These are phyloP conservation scores for Leptographium galeiforme DNA, from an alignment of 2,329 filamentous ascomycete genomes.

Conservation along the genomic window DNA sequence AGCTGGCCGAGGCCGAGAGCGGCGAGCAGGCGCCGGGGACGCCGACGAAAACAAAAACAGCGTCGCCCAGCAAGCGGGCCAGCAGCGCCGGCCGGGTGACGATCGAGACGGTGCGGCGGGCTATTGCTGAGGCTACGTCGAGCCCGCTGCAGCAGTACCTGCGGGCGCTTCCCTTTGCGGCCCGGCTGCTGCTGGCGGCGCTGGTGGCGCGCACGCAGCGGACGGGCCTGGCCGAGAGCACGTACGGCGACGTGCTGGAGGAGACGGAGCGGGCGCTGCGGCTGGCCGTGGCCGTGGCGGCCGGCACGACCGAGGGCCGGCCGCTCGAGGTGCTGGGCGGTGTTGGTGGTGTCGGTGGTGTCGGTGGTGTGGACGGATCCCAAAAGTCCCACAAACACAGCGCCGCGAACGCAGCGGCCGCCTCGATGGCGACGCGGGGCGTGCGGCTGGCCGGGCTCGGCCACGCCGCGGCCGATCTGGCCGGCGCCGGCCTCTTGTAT, in stretches of 20 bases:
- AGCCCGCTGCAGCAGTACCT: slow-evolving; percentile 86
- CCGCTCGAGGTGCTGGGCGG: slow-evolving; percentile 33
- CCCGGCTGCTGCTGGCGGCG: slow-evolving; percentile 76
- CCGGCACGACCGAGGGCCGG: slow-evolving; percentile 24
- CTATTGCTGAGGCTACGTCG: slow-evolving; percentile 88
- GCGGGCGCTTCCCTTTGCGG: slow-evolving; percentile 63
- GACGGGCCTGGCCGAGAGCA: slow-evolving; percentile 75
- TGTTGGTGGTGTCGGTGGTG: not conserved
- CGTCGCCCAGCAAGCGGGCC: slow-evolving; percentile 21
- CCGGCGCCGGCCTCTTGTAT: slow-evolving; percentile 77
- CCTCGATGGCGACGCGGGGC: slow-evolving; percentile 8
- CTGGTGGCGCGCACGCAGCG: slow-evolving; percentile 66
- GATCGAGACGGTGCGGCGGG: slow-evolving; percentile 83
- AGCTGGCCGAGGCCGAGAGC: slow-evolving; percentile 71
- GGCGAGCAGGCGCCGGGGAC: slow-evolving; percentile 17
- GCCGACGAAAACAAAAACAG: slow-evolving; percentile 14
- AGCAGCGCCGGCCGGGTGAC: slow-evolving; percentile 52
- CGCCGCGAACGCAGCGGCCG: slow-evolving; percentile 7
- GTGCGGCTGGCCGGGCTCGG: slow-evolving; percentile 19
- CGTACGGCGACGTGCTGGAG: slow-evolving; percentile 78
- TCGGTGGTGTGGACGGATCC: slow-evolving; percentile 5
- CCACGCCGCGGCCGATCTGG: slow-evolving; percentile 65
- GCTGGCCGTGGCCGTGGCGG: slow-evolving; percentile 35
- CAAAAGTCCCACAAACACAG: slow-evolving; percentile 2
- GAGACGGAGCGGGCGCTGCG: slow-evolving; percentile 61